Conservation (phyloP, 495 filamentous ascomycete genomes). For the Penicillium ochrochloron region DNA sequence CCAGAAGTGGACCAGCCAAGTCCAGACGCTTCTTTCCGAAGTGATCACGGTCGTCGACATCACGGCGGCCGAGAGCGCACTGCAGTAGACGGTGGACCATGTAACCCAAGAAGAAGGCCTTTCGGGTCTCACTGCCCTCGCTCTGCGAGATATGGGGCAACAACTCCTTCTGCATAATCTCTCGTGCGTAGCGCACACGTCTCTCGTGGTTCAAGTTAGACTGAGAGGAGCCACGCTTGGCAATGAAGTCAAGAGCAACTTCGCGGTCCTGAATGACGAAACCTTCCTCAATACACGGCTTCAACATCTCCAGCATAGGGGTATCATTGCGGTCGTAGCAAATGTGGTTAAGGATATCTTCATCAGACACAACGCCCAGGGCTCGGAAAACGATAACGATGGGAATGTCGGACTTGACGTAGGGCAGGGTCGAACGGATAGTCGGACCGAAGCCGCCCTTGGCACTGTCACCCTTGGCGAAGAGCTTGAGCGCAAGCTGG, state of each 20-base stretch:
- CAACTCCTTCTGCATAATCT: conserved; percentile 96
- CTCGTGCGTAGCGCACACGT: conserved; percentile 86
- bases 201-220: conserved; percentile 75
- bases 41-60: conserved; percentile 96
- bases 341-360: conserved; percentile 97
- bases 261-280: conserved; percentile 95
- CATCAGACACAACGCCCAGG: conserved; percentile 93
- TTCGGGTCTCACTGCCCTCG: conserved; percentile 94
- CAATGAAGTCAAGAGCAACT: conserved; percentile 94
- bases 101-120: conserved; percentile 98
- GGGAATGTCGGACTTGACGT: conserved; percentile 90
- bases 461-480: conserved; percentile 76
- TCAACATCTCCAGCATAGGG: conserved; percentile 96
- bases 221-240: conserved; percentile 79
- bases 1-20: conserved; percentile 90
- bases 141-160: conserved; percentile 94
- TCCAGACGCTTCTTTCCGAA: conserved; percentile 99
- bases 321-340: conserved; percentile 95
- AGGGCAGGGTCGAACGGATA: conserved; percentile 86
- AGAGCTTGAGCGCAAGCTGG: conserved; percentile 84
- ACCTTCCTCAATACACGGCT: conserved; percentile 94
- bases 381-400: conserved; percentile 95
- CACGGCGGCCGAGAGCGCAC: conserved; percentile 85
- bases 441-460: conserved; percentile 83
- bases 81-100: conserved; percentile 96